Conservation (phyloP, 2,329 filamentous ascomycete species). For the Aspergillus puulaauensis region DNA sequence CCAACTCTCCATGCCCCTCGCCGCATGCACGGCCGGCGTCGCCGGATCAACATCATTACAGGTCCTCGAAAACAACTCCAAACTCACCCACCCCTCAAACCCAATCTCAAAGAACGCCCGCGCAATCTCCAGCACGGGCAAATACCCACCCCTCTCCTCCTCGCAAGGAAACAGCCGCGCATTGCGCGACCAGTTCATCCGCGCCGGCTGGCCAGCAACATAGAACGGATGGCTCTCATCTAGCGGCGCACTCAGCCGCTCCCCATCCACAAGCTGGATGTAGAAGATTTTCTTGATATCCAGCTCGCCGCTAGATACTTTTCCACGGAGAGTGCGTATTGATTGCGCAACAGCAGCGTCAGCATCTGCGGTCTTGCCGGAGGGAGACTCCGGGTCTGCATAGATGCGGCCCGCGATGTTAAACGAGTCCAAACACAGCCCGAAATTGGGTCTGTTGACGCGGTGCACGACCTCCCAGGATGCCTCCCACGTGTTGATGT, state of each 20-base stretch:
- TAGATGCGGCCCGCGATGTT: constrained; percentile 72
- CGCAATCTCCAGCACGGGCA: constrained; percentile 64
- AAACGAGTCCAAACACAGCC: constrained; percentile 75
- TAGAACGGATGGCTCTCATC: constrained; percentile 59
- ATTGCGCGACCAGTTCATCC: constrained; percentile 80
- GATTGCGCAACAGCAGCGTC: constrained; percentile 57
- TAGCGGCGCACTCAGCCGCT: constrained; percentile 60
- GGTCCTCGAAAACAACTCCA: constrained; percentile 67
- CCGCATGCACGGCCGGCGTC: constrained; percentile 57
- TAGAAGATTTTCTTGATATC: constrained; percentile 70
- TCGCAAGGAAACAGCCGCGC: constrained; percentile 69
- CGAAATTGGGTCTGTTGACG: constrained; percentile 71
- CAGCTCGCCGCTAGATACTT: constrained; percentile 36
- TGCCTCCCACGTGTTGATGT: constrained; percentile 68
- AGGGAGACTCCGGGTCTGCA: constrained; percentile 61
- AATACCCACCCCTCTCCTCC: constrained; percentile 61
- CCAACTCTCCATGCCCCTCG: constrained; percentile 53
- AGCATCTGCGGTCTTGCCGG: constrained; percentile 55
- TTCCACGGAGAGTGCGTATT: background rate
- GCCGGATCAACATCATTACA: constrained; percentile 54
- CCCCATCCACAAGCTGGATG: constrained; percentile 74
- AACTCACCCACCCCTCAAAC: constrained; percentile 68
- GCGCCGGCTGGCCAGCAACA: constrained; percentile 55
- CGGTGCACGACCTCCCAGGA: constrained; percentile 66
- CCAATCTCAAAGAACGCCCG: constrained; percentile 61